Conservation (phyloP, 345 rosid genomes). For the Brassica cretica region DNA sequence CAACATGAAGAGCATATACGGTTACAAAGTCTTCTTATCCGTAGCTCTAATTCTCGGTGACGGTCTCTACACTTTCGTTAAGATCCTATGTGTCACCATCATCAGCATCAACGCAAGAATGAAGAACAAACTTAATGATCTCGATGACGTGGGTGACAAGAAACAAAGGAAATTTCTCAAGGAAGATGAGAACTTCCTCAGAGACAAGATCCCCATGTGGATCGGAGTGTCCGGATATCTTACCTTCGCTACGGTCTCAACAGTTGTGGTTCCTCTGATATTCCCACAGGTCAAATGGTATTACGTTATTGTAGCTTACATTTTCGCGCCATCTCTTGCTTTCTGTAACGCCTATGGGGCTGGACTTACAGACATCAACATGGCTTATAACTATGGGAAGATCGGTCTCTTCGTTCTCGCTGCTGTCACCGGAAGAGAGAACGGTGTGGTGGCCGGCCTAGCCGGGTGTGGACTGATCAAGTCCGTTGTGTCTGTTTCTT, state of each 20-base stretch:
- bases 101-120: slow-evolving; percentile 50
- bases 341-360: slow-evolving; percentile 97
- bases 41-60: slow-evolving; percentile 90
- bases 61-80: slow-evolving; percentile 84
- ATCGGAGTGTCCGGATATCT: slow-evolving; percentile 61
- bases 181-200: slow-evolving; percentile 64
- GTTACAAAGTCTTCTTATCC: slow-evolving; percentile 90
- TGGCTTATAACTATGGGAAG: slow-evolving; percentile 97
- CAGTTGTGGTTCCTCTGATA: slow-evolving; percentile 65
- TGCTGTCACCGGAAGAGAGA: slow-evolving; percentile 67
- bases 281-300: slow-evolving; percentile 97
- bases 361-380: slow-evolving; percentile 93
- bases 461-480: slow-evolving; percentile 91
- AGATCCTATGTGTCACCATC: slow-evolving; percentile 55
- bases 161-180: slow-evolving; percentile 37
- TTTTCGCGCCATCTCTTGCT: slow-evolving; percentile 81
- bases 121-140: slow-evolving; percentile 43
- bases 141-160: slow-evolving; percentile 32
- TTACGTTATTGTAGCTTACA: slow-evolving; percentile 67
- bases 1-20: slow-evolving; percentile 83
- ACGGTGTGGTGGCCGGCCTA: slow-evolving; percentile 83
- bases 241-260: slow-evolving; percentile 56
- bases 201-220: slow-evolving; percentile 82
- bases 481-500: slow-evolving; percentile 84
- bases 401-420: slow-evolving; percentile 83